Evolutionary conservation across 164 flowering plant species (phyloP), one percentile per base, ranked within the genome.

Genomic region (Macadamia integrifolia): DNA sequence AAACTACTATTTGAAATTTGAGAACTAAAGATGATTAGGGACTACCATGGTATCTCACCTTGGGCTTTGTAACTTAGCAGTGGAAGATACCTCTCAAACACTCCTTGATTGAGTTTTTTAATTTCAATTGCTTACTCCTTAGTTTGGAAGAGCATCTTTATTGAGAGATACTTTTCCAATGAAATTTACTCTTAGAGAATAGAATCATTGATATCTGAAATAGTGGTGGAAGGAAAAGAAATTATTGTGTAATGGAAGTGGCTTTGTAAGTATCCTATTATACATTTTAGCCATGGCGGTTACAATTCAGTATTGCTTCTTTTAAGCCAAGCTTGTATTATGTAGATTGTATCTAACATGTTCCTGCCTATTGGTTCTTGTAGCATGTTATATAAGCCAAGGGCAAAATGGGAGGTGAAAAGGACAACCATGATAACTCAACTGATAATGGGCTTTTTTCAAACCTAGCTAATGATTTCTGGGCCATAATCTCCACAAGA

Each of bases 1-100:
- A 43, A 43, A 43, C 6, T 9, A 43, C 7, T 0, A 43, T 5
- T 9, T 43, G 48, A 43, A 9, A 43, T 43, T 43, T 6, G 23
- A 43, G 48, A 43, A 5, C 6, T 5, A 43, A 43, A 43, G 48
- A 9, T 9, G 48, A 43, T 23, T 23, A 23, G 23, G 23, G 23
- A 23, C 23, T 23, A 23, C 23, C 23, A 23, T 23, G 23, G 23
- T 23, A 23, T 23, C 23, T 23, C n/a, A 93, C 97, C 95, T 75
- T 93, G 93, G 2, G 62, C 48, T 76, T 91, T 97, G 5, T 60
- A 12, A 52, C 83, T 87, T 53, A 91, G 92, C 70, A 66, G 68
- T 75, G 10, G 87, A 85, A 23, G 23, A 23, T 23, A 23, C 0
- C 23, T 23, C 23, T 23, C 23, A 23, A 23, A 23, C 23, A 23